Evolutionary conservation across 2,329 filamentous ascomycete genomes (phyloP), one percentile per base, ranked within the genome.

Genomic region (Teratosphaeria zuluensis): DNA sequence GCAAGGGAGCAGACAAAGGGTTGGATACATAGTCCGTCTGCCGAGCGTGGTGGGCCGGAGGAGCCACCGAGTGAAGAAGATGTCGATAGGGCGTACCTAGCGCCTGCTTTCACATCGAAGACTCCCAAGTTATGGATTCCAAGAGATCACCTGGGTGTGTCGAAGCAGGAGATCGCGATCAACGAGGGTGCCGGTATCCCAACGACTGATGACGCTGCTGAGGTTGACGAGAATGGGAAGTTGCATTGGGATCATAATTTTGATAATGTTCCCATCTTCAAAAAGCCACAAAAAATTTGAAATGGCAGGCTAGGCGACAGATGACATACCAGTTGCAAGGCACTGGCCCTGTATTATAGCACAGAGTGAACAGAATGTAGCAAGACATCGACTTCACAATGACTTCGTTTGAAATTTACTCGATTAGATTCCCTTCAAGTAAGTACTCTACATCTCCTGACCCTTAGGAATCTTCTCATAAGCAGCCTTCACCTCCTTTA

Each of bases 91-190:
- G 77, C 77, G 4, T 80, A 73, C 64, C 69, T 75, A 55, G 73
- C 76, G 54, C 77, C 77, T 1, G 74, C 74, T 0, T 70, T 80
- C 38, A 77, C 71, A 0, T 71, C 69, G 16, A 71, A 74, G 54
- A 74, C 72, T 1, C 76, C 77, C 1, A 72, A 73, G 14, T 59
- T 79, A 14, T 80, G 77, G 77, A 75, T 79, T 19, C 74, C 76
- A 0, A 66, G 66, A 14, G 77, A 80, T 59, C 70, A 72, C 14
- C 70, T 75, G 66, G 76, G 77, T 3, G 73, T 78, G 9, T 73
- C 70, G 3, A 69, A 70, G 61, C 69, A 76, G 51, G 76, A 78
- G 62, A 73, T 77, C 19, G 62, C 66, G 51, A 70, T 76, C 46
- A 74, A 74, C 30, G 70, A 70, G 56, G 74, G 73, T 58, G 70